These are phyloP conservation scores for Fusarium coffeatum DNA, from an alignment of 2,329 filamentous ascomycete species.

Conservation along the genomic window DNA sequence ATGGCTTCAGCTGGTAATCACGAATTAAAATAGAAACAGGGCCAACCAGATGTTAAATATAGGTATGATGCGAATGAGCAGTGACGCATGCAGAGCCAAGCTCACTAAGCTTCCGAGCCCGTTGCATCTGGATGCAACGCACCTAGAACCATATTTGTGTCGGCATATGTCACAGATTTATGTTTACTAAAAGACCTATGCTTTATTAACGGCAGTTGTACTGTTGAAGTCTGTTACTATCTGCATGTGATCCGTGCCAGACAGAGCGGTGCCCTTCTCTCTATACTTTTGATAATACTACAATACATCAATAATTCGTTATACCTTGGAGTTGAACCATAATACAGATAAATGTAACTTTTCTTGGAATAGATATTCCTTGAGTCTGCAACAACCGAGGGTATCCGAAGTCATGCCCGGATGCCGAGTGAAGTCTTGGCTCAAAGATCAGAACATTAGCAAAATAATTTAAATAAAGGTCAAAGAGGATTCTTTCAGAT, in stretches of 20 bases:
- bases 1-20: neutral
- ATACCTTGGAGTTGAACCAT: too few species aligned
- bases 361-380: too few species aligned
- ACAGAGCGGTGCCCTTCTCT: too few species aligned
- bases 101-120: neutral
- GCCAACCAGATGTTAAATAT: fast-evolving
- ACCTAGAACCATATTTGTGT: neutral
- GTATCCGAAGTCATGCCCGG: neutral
- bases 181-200: fast-evolving
- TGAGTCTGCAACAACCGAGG: neutral
- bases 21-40: neutral
- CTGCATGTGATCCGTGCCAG: too few species aligned
- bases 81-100: too few species aligned
- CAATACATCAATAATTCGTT: too few species aligned
- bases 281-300: too few species aligned
- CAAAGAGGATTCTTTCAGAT: neutral
- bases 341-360: too few species aligned
- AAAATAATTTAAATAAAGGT: fast-evolving
- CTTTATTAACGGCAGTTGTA: neutral
- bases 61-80: neutral
- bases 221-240: neutral
- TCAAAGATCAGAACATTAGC: neutral
- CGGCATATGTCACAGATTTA: neutral
- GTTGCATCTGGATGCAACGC: neutral
- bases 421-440: neutral